A percentile compares a stretch with the other conserved stretches of the same genome.
These are phyloP conservation scores for Aspergillus sclerotioniger DNA, from an alignment of 495 filamentous ascomycete species.

Conservation along the genomic window DNA sequence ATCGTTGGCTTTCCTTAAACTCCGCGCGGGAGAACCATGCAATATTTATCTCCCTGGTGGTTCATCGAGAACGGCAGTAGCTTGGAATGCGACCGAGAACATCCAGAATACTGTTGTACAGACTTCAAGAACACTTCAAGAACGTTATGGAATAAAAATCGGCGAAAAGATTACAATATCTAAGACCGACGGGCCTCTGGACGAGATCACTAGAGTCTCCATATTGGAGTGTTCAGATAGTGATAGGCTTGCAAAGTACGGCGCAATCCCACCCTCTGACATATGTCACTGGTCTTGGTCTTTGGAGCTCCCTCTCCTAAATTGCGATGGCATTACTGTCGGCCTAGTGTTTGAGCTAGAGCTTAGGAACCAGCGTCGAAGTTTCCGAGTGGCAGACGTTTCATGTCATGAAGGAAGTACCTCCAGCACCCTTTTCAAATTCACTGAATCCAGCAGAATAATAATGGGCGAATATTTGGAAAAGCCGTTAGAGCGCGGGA, in stretches of 20 bases:
- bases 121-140: conserved; percentile 63
- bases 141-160: conserved; percentile 61
- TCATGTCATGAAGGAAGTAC: conserved; percentile 22
- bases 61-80: conserved; percentile 54
- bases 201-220: conserved; percentile 42
- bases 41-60: conserved; percentile 45
- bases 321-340: conserved; percentile 40
- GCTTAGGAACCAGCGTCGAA: conserved; percentile 45
- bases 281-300: conserved; percentile 62
- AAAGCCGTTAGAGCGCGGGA: conserved; percentile 15
- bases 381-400: conserved; percentile 42
- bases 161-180: conserved; percentile 59
- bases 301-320: conserved; percentile 55
- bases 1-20: conserved; percentile 56
- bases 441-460: conserved; percentile 33
- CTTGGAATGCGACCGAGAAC: conserved; percentile 63
- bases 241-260: conserved; percentile 32
- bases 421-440: conserved; percentile 37
- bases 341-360: conserved; percentile 49
- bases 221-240: conserved; percentile 51
- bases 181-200: conserved; percentile 35
- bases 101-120: conserved; percentile 63
- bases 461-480: conserved; percentile 29
- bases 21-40: conserved; percentile 60
- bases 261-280: conserved; percentile 42